A percentile compares a stretch with the other conserved stretches of the same genome.
phyloP scores from a whole-genome alignment of 108 stramenopile genomes.

The Cyclotella distinguenda region DNA sequence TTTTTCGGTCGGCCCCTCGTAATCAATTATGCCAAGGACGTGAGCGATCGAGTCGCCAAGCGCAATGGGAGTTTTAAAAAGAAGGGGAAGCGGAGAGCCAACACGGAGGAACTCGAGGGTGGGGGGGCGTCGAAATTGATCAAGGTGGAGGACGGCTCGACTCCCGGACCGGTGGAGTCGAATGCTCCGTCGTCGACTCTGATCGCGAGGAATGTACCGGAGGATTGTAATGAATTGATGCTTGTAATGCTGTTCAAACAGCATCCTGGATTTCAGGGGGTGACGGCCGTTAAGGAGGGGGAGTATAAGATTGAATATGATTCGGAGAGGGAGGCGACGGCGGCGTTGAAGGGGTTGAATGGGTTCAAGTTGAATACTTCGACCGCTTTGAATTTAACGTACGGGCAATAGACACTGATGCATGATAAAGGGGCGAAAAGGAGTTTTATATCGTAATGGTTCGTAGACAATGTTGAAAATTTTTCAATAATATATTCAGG shows the following conservation, averaged over 20 bases:
- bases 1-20: slow-evolving; percentile 90
- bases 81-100: slow-evolving; percentile 47
- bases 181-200: slow-evolving; percentile 68
- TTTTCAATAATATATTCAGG: too few species aligned
- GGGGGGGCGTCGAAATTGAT: slow-evolving; percentile 3
- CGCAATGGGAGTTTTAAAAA: slow-evolving; percentile 83
- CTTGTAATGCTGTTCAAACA: slow-evolving; percentile 91
- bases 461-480: too few species aligned
- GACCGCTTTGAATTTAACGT: slow-evolving; percentile 75
- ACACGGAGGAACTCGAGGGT: slow-evolving; percentile 15
- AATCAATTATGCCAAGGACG: slow-evolving; percentile 85
- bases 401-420: too few species aligned
- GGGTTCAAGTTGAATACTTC: slow-evolving; percentile 89
- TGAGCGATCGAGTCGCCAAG: slow-evolving; percentile 86
- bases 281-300: slow-evolving; percentile 69
- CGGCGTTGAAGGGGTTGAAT: slow-evolving; percentile 84
- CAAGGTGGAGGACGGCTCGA: slow-evolving; percentile 19
- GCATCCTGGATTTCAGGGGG: slow-evolving; percentile 88
- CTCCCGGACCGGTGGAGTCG: slow-evolving; percentile 17
- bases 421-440: too few species aligned
- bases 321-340: slow-evolving; percentile 80
- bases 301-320: slow-evolving; percentile 93
- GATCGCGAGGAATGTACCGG: slow-evolving; percentile 70
- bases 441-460: too few species aligned
- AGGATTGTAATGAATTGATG: slow-evolving; percentile 91